Evolutionary conservation across 1,284 basidiomycete genomes (phyloP).

Genomic region (Fomitopsis pinicola): DNA sequence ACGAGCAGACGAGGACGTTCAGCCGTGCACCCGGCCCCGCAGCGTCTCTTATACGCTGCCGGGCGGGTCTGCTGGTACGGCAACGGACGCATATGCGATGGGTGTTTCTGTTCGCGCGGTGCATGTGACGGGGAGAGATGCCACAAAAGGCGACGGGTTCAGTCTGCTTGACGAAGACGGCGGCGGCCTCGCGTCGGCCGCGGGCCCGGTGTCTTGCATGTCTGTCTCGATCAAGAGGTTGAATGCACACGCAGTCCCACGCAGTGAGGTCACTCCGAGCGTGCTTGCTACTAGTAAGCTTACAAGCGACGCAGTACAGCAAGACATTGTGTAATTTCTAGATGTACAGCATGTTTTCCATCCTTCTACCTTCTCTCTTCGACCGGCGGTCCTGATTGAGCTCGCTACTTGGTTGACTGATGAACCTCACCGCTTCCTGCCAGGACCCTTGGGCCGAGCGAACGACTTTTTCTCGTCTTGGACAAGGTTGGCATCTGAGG

Average conservation of each 20-base stretch:
- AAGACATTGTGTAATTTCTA: not conserved
- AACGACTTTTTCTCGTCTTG: constrained; percentile 42
- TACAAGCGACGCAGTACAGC: too few relatives aligned
- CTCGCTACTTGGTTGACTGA: too few relatives aligned
- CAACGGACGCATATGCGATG: not conserved
- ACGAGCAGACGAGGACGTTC: not conserved
- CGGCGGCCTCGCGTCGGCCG: not conserved
- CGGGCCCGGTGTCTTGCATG: not conserved
- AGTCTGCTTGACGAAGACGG: not conserved
- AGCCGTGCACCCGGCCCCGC: not conserved
- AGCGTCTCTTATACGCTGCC: not conserved
- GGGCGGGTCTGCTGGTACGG: not conserved
- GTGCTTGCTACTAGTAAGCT: not conserved
- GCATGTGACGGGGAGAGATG: constrained; percentile 5
- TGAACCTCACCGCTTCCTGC: constrained; percentile 30
- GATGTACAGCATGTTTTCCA: too few relatives aligned
- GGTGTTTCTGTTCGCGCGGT: constrained; percentile 1
- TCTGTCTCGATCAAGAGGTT: not conserved
- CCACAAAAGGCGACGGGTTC: constrained; percentile 6
- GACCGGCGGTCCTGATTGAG: too few relatives aligned
- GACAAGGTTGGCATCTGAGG: constrained; percentile 5
- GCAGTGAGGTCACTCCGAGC: not conserved
- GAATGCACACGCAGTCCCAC: not conserved
- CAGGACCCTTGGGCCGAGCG: constrained; percentile 58
- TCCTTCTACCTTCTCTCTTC: too few relatives aligned